A percentile compares a stretch with the other conserved stretches of the same genome.
Conservation (phyloP, 2,329 filamentous ascomycete species). For the Coniochaeta sp. region DNA sequence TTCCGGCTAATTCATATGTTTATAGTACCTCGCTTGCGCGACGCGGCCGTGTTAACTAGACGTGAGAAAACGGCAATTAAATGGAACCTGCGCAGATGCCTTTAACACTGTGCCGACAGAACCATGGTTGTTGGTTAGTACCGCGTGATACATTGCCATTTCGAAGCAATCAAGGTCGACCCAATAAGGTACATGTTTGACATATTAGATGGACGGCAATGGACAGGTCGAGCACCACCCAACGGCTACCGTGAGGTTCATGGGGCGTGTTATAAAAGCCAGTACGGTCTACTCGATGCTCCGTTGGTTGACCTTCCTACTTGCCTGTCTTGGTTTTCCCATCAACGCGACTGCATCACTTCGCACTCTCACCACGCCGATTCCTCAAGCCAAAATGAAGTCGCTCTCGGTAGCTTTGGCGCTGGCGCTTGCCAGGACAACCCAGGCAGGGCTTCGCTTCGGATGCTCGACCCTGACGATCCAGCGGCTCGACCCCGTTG, state of each 20-base stretch:
- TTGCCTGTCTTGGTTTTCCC: not conserved
- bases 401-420: constrained; percentile 1
- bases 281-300: not conserved
- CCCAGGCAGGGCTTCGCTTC: constrained; percentile 3
- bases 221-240: not conserved
- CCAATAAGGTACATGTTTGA: not conserved
- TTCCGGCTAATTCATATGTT: not conserved
- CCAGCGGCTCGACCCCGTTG: constrained; percentile 4
- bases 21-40: not conserved
- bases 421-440: not conserved
- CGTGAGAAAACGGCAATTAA: not conserved
- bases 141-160: not conserved
- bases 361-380: not conserved
- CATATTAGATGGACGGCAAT: not conserved
- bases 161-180: not conserved
- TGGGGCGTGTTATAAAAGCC: not conserved
- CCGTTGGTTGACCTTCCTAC: not conserved
- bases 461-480: constrained; percentile 3
- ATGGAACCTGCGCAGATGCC: not conserved
- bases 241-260: not conserved
- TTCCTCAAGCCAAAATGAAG: constrained; percentile 1
- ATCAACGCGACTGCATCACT: not conserved
- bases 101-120: not conserved
- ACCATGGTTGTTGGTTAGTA: not conserved
- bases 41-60: not conserved